Evolutionary conservation across 495 filamentous ascomycete genomes (phyloP), one percentile per base, ranked within the genome.

Genomic region (Aspergillus baeticus): DNA sequence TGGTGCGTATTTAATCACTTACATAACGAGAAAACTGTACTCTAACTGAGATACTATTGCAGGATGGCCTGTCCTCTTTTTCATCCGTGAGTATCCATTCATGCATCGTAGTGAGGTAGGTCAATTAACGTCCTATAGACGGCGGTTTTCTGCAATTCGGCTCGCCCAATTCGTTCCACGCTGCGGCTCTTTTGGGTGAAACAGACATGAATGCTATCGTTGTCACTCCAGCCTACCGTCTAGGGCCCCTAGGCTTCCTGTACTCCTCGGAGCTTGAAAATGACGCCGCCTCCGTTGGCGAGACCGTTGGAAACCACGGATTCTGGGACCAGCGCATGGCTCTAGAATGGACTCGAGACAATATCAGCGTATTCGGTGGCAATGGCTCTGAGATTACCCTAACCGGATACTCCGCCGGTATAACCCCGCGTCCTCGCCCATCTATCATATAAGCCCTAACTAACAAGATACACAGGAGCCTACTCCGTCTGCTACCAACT

Each of bases 221-320:
- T 17, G 72, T 89, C 31, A 83, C 81, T 66, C 85, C 87, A 53
- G 87, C 85, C 57, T 90, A 90, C 61, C 81, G 87, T 2, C 69
- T 90, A 17, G 84, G 84, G 10, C 74, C 86, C 0, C 76, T 91
- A 22, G 87, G 87, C 0, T 91, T 90, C 64, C 62, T 89, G 20
- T 77, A 84, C 22, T 84, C 82, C 1, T 51, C 58, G 2, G 77
- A 77, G 59, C 23, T 84, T 20, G 75, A 77, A 13, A 76, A 79
- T 2, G 79, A 82, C 51, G 79, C 82, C 15, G 81, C 81, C 0
- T 31, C 79, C 13, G 64, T 57, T 2, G 57, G 58, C 0, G 71
- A 78, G 21, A 65, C 69, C 6, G 61, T 65, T 3, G 73, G 87
- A 20, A 91, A 91, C 62, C 67, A 87, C 26, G 87, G 87, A 5